phyloP scores from a whole-genome alignment of 331 rosid species.

The Telfairia occidentalis region DNA sequence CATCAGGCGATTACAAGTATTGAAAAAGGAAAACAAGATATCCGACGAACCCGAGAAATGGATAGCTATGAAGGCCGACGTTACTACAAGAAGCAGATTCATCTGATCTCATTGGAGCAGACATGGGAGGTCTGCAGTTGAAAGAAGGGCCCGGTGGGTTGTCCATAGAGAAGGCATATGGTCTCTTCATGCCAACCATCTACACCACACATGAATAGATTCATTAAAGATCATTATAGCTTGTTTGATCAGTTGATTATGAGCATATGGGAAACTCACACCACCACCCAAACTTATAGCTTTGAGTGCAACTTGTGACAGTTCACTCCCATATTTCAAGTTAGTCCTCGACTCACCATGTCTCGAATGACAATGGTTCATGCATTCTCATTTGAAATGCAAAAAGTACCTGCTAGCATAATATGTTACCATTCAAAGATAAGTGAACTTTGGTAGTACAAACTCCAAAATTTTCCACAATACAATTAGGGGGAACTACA shows the following conservation, averaged over 20 bases:
- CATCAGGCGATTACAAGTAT: not conserved
- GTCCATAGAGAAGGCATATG: conserved; percentile 45
- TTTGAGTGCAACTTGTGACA: not conserved
- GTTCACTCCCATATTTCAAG: not conserved
- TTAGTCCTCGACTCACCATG: not conserved
- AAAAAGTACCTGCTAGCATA: not conserved
- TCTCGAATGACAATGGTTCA: not conserved
- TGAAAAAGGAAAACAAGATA: not conserved
- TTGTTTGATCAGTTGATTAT: not conserved
- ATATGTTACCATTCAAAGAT: not conserved
- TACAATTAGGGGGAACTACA: not conserved
- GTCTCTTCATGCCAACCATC: conserved; percentile 56
- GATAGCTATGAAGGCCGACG: conserved; percentile 10
- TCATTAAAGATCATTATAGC: not conserved
- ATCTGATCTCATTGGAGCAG: conserved; percentile 29
- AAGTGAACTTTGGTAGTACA: not conserved
- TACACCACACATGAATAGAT: conserved; percentile 19
- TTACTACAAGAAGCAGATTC: conserved; percentile 10
- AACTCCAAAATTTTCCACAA: not conserved
- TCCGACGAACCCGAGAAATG: conserved; percentile 32
- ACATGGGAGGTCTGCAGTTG: conserved; percentile 28
- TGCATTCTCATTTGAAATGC: conserved; percentile 6
- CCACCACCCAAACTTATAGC: not conserved
- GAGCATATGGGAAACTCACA: not conserved
- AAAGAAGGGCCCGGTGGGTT: conserved; percentile 29